A percentile compares a stretch with the other conserved stretches of the same genome.
phyloP scores from a whole-genome alignment of 306 rosid genomes.

The Prunus mongolica region DNA sequence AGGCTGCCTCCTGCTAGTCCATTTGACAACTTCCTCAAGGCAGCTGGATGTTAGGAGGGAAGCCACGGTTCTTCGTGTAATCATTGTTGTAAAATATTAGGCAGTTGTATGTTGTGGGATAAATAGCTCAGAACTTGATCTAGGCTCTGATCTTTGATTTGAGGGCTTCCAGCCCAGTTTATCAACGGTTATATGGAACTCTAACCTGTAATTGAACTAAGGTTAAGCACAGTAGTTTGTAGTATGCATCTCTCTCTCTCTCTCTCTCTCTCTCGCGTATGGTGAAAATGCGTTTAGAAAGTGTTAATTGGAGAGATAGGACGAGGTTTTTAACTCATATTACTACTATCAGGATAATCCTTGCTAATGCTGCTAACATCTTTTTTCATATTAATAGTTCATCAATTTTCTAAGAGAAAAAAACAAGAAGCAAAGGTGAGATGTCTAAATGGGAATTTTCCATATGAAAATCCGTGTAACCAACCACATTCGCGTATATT shows the following conservation, averaged over 20 bases:
- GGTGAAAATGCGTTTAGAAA: too few relatives aligned
- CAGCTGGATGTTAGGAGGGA: slow-evolving; percentile 69
- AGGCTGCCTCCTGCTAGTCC: slow-evolving; percentile 98
- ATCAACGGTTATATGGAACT: not conserved
- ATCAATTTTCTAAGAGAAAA: too few relatives aligned
- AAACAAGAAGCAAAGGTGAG: too few relatives aligned
- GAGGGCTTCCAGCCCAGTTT: not conserved
- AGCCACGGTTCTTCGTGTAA: not conserved
- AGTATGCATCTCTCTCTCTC: not conserved
- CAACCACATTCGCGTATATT: not conserved
- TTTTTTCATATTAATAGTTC: too few relatives aligned
- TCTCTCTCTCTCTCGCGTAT: not conserved
- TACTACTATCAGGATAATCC: not conserved
- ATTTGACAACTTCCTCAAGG: slow-evolving; percentile 92
- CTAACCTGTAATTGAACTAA: not conserved
- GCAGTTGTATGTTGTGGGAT: not conserved
- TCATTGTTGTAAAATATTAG: slow-evolving; percentile 16
- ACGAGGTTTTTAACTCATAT: too few relatives aligned
- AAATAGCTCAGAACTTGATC: slow-evolving; percentile 1
- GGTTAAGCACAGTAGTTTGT: not conserved
- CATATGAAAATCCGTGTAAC: not conserved
- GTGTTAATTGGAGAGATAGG: too few relatives aligned
- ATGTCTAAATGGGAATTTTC: not conserved
- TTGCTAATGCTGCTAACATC: not conserved
- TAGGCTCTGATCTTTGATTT: not conserved